A percentile compares a stretch with the other conserved stretches of the same genome.
phyloP scores from a whole-genome alignment of 495 filamentous ascomycete genomes.

The Penicillium flavigenum region DNA sequence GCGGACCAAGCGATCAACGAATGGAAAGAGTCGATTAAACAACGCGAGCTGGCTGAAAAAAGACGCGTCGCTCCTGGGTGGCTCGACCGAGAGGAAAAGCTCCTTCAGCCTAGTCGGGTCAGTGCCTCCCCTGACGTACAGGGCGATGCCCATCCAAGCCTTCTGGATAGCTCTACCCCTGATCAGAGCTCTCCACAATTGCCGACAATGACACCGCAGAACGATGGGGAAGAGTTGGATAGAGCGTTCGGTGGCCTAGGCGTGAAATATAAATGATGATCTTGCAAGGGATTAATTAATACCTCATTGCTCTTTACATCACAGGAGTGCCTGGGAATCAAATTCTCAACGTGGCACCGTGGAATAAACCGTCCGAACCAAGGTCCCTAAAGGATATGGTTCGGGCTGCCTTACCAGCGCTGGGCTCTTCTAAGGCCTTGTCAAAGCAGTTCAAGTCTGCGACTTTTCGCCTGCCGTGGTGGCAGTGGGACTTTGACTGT shows the following conservation, averaged over 20 bases:
- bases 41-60: conserved; percentile 89
- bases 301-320: neutral
- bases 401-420: neutral
- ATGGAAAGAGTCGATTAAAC: conserved; percentile 68
- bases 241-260: conserved; percentile 77
- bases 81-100: conserved; percentile 82
- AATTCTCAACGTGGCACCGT: neutral
- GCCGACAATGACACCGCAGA: conserved; percentile 51
- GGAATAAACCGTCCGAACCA: too few species aligned
- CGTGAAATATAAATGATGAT: conserved; percentile 36
- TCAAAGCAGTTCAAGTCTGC: neutral
- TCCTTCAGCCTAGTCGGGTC: conserved; percentile 65
- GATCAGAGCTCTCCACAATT: conserved; percentile 40
- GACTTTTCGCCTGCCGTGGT: neutral
- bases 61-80: conserved; percentile 87
- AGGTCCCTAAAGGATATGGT: neutral
- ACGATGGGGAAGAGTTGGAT: conserved; percentile 80
- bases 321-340: neutral
- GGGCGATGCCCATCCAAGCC: conserved; percentile 39
- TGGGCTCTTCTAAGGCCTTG: conserved; percentile 1
- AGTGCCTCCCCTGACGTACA: conserved; percentile 9
- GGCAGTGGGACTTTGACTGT: neutral
- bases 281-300: neutral
- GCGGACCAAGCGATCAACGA: conserved; percentile 63
- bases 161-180: conserved; percentile 47